Conservation (phyloP, 352 stramenopile genomes). For the Pythium angustatum region DNA sequence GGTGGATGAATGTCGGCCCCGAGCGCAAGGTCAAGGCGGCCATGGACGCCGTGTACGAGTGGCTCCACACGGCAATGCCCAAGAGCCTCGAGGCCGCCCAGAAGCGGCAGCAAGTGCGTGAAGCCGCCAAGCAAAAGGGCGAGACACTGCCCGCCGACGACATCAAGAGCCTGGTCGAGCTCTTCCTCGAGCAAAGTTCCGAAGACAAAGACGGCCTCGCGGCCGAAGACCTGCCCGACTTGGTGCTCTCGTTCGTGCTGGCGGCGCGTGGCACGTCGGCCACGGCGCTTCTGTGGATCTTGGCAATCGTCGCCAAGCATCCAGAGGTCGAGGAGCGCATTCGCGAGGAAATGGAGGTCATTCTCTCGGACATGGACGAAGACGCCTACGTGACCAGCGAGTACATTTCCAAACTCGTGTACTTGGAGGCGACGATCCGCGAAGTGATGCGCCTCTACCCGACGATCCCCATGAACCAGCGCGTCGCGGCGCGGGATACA, state of each 20-base stretch:
- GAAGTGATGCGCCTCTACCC: conserved; percentile 72
- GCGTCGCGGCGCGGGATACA: conserved; percentile 57
- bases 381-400: conserved; percentile 40
- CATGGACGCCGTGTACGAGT: conserved; percentile 37
- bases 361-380: conserved; percentile 33
- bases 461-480: conserved; percentile 56
- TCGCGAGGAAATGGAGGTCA: conserved; percentile 43
- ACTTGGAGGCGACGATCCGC: conserved; percentile 56
- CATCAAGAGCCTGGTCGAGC: conserved; percentile 16
- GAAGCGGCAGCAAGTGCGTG: conserved; percentile 39
- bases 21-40: conserved; percentile 39
- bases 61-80: conserved; percentile 42
- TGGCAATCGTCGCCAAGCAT: conserved; percentile 67
- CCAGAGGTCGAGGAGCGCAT: conserved; percentile 49
- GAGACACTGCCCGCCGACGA: conserved; percentile 7
- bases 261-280: conserved; percentile 81
- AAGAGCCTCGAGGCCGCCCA: conserved; percentile 17
- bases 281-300: conserved; percentile 62
- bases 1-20: conserved; percentile 38
- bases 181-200: conserved; percentile 1
- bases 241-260: conserved; percentile 65
- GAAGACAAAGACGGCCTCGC: not conserved
- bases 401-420: conserved; percentile 52
- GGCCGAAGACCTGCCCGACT: not conserved
- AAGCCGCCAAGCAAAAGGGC: conserved; percentile 20